phyloP scores from a whole-genome alignment of 208 protist species.

The Acanthamoeba comandoni region DNA sequence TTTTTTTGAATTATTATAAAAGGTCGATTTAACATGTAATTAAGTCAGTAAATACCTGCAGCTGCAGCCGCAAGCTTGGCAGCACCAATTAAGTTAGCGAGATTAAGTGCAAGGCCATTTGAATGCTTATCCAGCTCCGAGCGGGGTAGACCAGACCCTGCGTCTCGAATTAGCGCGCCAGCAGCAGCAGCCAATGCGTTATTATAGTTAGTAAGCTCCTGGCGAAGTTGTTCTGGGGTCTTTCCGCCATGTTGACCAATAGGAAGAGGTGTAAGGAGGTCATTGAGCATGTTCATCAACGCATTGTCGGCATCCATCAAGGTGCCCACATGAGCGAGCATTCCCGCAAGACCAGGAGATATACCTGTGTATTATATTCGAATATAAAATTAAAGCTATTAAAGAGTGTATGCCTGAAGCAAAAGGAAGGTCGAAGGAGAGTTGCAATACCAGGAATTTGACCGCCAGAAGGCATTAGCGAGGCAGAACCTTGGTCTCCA shows the following conservation, averaged over 20 bases:
- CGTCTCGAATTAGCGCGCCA: conserved; percentile 70
- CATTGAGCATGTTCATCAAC: conserved; percentile 72
- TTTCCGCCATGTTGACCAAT: conserved; percentile 75
- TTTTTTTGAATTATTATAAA: too few species aligned
- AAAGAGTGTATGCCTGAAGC: too few species aligned
- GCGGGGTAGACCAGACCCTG: conserved; percentile 51
- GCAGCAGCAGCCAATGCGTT: conserved; percentile 78
- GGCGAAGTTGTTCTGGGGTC: conserved; percentile 80
- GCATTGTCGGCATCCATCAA: conserved; percentile 58
- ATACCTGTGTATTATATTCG: not conserved
- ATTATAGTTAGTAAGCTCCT: conserved; percentile 75
- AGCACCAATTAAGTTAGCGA: conserved; percentile 65
- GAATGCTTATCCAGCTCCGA: conserved; percentile 72
- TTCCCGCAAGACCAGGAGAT: conserved; percentile 67
- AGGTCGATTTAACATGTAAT: too few species aligned
- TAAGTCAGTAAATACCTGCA: not conserved
- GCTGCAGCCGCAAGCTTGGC: conserved; percentile 67
- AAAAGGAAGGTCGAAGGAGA: too few species aligned
- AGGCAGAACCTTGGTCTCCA: conserved; percentile 49
- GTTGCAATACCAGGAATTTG: conserved; percentile 15
- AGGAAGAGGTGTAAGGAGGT: conserved; percentile 66
- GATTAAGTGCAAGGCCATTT: conserved; percentile 50
- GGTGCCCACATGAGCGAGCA: conserved; percentile 77
- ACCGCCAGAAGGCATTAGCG: conserved; percentile 57
- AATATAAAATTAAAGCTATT: too few species aligned